Evolutionary conservation across 768 basidiomycete species (phyloP).

Genomic region (Mycena indigotica): DNA sequence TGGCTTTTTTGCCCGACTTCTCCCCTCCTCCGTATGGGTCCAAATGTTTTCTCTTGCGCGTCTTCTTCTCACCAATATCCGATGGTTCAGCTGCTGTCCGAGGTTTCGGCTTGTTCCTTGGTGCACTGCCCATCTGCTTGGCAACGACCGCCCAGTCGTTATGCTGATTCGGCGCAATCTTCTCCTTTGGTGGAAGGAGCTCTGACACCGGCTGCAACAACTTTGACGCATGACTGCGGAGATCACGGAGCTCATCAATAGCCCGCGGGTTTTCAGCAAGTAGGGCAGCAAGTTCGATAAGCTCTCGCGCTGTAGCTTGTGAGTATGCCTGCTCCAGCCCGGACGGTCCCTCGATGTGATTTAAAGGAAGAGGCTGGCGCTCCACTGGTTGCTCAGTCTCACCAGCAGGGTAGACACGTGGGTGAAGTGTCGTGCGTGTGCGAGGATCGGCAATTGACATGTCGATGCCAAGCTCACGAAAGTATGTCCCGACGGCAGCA

Average conservation of each 20-base stretch:
- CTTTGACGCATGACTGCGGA: not conserved
- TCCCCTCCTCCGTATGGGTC: too few relatives aligned
- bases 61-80: too few relatives aligned
- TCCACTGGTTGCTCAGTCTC: not conserved
- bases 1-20: too few relatives aligned
- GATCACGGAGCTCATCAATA: not conserved
- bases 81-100: too few relatives aligned
- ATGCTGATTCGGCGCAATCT: not conserved
- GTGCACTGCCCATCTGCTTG: not conserved
- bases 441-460: not conserved
- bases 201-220: not conserved
- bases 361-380: not conserved
- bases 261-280: not conserved
- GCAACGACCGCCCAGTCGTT: not conserved
- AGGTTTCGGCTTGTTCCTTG: too few relatives aligned
- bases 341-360: not conserved
- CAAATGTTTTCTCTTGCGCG: too few relatives aligned
- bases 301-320: not conserved
- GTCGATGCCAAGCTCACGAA: not conserved
- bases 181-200: not conserved
- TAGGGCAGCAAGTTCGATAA: not conserved
- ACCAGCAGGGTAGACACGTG: not conserved
- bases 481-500: conserved; percentile 12
- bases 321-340: not conserved
- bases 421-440: not conserved